Base-by-base conservation (phyloP, 2,329 filamentous ascomycete species). In the Penicillium sp. region DNA sequence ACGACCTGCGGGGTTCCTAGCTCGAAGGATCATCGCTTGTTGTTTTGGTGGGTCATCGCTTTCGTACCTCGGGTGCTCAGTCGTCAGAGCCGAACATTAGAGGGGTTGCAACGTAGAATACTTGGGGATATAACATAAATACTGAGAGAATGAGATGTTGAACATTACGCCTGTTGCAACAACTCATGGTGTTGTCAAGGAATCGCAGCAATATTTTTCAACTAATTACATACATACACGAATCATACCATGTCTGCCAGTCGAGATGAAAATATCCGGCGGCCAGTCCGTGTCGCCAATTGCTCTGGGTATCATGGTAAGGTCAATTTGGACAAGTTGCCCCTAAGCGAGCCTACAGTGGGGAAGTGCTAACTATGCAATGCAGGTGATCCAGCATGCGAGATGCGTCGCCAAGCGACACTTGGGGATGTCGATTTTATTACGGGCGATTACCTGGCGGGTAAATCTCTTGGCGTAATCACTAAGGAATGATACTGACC, bases 391-490 rank as follows among this genome's bases (percentile, higher is more conserved):
- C 70, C 71, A 2, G 69, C 65, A 23, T 68, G 68, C 40, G 66
- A 74, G 44, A 73, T 74, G 72, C 64, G 66, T 32, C 67, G 66
- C n/a, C 72, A 73, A 58, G 70, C 67, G 3, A 71, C 61, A 1
- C 46, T 66, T 29, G 71, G 70, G 54, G 71, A 69, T 38, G 68
- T 77, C 10, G 80, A 83, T 59, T 78, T 82, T 16, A 80, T 83
- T 43, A 82, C 78, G 0, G 79, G 80, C 10, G 81, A 83, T 56
- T 82, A 80, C 59, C 73, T 81, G 35, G 76, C 77, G 9, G 76
- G 76, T 74, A 60, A 55, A 65, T 55, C 18, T 19, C 60, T 56
- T 11, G 29, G 18, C 47, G 8, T 9, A 13, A 26, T 42, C 10
- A 23, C 29, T 18, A 39, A 30, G 23, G 19, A 9, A 19, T 2